These are phyloP conservation scores for Yarrowia sp. DNA, from an alignment of 805 yeast species.

Conservation along the genomic window DNA sequence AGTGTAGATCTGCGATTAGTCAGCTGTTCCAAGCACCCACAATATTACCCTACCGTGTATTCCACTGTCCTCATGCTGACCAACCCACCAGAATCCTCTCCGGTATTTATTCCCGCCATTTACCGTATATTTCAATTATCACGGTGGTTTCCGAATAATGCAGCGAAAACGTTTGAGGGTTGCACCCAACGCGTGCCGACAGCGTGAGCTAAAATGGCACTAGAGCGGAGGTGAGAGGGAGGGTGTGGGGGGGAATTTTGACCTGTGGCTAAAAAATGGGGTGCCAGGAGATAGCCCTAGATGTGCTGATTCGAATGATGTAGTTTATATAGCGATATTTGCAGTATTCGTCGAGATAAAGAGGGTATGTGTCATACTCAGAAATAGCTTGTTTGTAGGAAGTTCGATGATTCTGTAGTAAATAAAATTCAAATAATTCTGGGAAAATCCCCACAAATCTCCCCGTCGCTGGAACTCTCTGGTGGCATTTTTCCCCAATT, in stretches of 20 bases:
- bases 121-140: background rate
- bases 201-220: background rate
- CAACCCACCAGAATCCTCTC: background rate
- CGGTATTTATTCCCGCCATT: background rate
- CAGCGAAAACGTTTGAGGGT: constrained; percentile 20
- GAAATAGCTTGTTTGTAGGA: too few relatives aligned
- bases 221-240: background rate
- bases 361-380: too few relatives aligned
- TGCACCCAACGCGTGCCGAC: background rate
- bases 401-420: too few relatives aligned
- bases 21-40: too few relatives aligned
- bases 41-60: too few relatives aligned
- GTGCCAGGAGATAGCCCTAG: background rate
- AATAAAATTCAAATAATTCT: too few relatives aligned
- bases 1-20: too few relatives aligned
- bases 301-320: background rate
- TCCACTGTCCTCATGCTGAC: too few relatives aligned
- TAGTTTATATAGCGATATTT: background rate
- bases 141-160: constrained; percentile 19
- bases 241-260: too few relatives aligned
- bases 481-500: background rate
- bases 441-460: too few relatives aligned
- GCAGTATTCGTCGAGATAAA: background rate
- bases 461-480: too few relatives aligned
- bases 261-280: too few relatives aligned